Conservation (phyloP, 78 protist genomes). For the Monosiga brevicollis region DNA sequence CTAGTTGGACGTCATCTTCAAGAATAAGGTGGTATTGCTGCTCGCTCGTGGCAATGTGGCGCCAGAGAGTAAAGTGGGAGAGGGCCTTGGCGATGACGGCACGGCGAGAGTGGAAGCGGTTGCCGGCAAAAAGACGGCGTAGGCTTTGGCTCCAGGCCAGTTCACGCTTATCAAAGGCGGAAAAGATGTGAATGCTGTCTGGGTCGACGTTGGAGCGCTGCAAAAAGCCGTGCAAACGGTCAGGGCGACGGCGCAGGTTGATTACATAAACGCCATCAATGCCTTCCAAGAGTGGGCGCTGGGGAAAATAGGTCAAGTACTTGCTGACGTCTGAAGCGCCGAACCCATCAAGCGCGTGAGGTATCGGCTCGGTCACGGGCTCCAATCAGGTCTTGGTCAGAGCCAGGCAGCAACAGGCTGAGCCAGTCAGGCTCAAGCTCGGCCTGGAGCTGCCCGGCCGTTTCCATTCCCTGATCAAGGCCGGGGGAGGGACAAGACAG, state of each 20-base stretch:
- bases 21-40: background rate
- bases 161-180: background rate
- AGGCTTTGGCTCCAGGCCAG: background rate
- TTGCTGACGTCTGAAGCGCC: background rate
- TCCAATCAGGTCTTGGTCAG: background rate
- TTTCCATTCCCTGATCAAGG: background rate
- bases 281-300: background rate
- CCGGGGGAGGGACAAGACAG: background rate
- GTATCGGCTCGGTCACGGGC: background rate
- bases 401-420: background rate
- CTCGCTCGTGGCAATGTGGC: background rate
- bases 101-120: background rate
- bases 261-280: background rate
- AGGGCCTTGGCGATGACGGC: background rate
- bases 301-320: background rate
- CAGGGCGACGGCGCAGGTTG: background rate
- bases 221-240: background rate
- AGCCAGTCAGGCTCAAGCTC: too few species aligned
- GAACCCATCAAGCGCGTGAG: background rate
- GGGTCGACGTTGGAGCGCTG: background rate
- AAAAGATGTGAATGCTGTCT: background rate
- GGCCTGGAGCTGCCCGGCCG: too few species aligned
- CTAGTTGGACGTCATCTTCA: background rate
- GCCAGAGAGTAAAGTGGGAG: background rate
- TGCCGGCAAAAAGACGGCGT: background rate